A percentile compares a stretch with the other conserved stretches of the same genome.
Evolutionary conservation across 768 basidiomycete species (phyloP).

Genomic region (Mycena rosella): DNA sequence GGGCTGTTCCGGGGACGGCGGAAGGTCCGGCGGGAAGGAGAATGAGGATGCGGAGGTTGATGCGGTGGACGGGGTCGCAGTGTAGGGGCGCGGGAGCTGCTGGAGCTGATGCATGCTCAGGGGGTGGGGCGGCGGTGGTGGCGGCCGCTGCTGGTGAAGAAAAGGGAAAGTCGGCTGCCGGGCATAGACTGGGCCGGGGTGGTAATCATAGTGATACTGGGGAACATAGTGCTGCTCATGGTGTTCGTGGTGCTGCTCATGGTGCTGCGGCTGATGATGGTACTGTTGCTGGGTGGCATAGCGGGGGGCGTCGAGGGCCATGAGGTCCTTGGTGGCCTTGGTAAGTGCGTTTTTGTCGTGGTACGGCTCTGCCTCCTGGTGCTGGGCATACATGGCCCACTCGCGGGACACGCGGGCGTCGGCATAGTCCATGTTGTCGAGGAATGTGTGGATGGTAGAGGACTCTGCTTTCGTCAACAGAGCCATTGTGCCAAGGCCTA

Average conservation of each 20-base stretch:
- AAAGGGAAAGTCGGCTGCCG: constrained; percentile 39
- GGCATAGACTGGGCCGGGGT: constrained; percentile 30
- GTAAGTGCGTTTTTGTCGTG: constrained; percentile 75
- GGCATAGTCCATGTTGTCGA: constrained; percentile 37
- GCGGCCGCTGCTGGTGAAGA: constrained; percentile 41
- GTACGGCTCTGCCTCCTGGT: constrained; percentile 49
- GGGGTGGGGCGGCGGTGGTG: constrained; percentile 26
- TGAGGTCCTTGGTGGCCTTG: constrained; percentile 87
- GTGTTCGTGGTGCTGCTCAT: constrained; percentile 34
- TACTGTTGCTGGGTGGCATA: constrained; percentile 48
- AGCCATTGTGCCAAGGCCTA: constrained; percentile 3
- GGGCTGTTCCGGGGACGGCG: constrained; percentile 25
- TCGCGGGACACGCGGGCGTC: constrained; percentile 22
- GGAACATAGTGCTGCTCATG: constrained; percentile 31
- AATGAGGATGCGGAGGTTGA: constrained; percentile 42
- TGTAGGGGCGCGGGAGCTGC: constrained; percentile 41
- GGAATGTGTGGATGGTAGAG: constrained; percentile 31
- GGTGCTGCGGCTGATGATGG: constrained; percentile 34
- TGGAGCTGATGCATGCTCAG: constrained; percentile 23
- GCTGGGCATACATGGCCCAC: constrained; percentile 37
- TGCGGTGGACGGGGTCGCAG: constrained; percentile 28
- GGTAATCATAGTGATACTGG: constrained; percentile 37
- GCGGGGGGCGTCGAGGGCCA: constrained; percentile 70
- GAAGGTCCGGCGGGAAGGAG: constrained; percentile 36
- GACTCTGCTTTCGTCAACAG: constrained; percentile 35